phyloP scores from a whole-genome alignment of 2,329 filamentous ascomycete genomes.

The Aspergillus neoniger region DNA sequence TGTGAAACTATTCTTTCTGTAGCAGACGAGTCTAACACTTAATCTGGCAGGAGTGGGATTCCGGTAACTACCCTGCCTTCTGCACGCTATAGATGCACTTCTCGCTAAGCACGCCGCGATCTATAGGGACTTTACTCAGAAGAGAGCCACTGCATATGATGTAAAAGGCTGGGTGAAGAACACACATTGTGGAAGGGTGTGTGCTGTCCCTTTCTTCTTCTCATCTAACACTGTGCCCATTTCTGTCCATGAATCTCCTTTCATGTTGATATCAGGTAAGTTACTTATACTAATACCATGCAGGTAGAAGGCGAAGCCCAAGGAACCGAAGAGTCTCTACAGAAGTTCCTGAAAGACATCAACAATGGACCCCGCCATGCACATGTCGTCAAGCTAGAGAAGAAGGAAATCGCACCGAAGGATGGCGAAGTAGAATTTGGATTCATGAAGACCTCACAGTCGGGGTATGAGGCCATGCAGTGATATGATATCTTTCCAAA shows the following conservation, averaged over 20 bases:
- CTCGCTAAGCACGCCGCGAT: not conserved
- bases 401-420: constrained; percentile 64
- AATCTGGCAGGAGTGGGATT: constrained; percentile 33
- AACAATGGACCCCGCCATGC: constrained; percentile 72
- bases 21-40: not conserved
- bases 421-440: constrained; percentile 69
- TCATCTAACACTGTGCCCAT: not conserved
- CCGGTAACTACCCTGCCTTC: constrained; percentile 26
- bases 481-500: constrained; percentile 1
- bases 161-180: constrained; percentile 55
- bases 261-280: too few relatives aligned
- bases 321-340: constrained; percentile 65
- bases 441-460: constrained; percentile 44
- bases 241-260: not conserved
- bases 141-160: constrained; percentile 44
- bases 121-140: constrained; percentile 46
- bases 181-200: constrained; percentile 48
- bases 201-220: constrained; percentile 15
- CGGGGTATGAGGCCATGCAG: constrained; percentile 23
- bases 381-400: constrained; percentile 72
- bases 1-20: not conserved
- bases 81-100: not conserved
- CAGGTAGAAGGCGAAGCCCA: constrained; percentile 91
- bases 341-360: constrained; percentile 72
- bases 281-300: constrained; percentile 3